Percentiles rank a stretch among this genome's conserved stretches.
phyloP scores from a whole-genome alignment of 306 rosid species.

The Sesbania bispinosa region DNA sequence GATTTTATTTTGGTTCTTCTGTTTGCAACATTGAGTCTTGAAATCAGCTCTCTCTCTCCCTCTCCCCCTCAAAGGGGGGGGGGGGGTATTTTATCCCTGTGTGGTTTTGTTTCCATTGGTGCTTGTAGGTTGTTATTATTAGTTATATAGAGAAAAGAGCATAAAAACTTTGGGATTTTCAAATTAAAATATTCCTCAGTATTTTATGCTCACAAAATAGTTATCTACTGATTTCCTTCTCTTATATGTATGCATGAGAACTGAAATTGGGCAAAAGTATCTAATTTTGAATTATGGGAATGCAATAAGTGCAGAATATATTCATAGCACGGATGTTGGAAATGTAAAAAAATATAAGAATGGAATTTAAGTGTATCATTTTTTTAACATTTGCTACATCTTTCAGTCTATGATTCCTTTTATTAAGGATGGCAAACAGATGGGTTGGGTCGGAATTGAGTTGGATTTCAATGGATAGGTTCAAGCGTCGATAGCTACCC shows the following conservation, averaged over 20 bases:
- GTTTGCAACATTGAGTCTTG: not conserved
- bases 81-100: not conserved
- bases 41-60: not conserved
- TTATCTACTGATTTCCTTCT: not conserved
- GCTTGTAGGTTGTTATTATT: not conserved
- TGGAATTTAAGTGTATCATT: not conserved
- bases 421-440: not conserved
- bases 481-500: not conserved
- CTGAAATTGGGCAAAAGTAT: not conserved
- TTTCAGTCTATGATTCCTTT: not conserved
- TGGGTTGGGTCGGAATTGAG: not conserved
- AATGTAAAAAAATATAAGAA: not conserved
- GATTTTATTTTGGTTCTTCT: slow-evolving; percentile 17
- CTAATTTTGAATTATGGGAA: not conserved
- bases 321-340: not conserved
- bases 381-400: not conserved
- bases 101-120: not conserved
- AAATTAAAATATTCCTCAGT: not conserved
- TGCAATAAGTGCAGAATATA: not conserved
- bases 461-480: not conserved
- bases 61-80: too few relatives aligned
- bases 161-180: not conserved
- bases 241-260: not conserved
- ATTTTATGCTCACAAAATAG: not conserved
- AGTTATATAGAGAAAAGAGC: not conserved